Evolutionary conservation across 2,329 filamentous ascomycete genomes (phyloP), one percentile per base, ranked within the genome.

Genomic region (Colletotrichum gloeosporioides): DNA sequence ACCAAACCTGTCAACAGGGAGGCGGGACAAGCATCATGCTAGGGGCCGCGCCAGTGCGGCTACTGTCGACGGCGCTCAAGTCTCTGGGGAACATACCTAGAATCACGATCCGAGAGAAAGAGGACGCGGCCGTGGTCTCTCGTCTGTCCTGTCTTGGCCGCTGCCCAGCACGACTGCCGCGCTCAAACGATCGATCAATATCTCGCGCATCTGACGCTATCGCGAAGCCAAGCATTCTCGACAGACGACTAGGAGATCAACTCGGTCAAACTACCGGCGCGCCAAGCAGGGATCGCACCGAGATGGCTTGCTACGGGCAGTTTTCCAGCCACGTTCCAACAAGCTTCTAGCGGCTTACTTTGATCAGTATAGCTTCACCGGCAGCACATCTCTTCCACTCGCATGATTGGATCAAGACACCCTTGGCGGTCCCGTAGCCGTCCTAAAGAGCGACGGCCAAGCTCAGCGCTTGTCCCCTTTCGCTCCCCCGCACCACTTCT

Each of bases 221-320:
- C 31, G 10, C 9, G 4, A 36, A 25, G n/a, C 39, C 15, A 25
- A 29, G 36, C 27, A 64, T 64, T 34, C 34, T 27, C 22, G 13
- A 32, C 31, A n/a, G 29, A 25, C 29, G 32, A 18, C 36, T 15
- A 71, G 62, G 62, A 67, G 34, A 25, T 61, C 29, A 31, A 34
- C 53, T 73, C 63, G 63, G 34, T 13, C 70, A 73, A 73, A 73
- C 27, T 27, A 61, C 69, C 66, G 74, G 70, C 66, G 61, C 57
- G 74, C 63, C 57, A 68, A 66, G 25, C 25, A 12, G n/a, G 31
- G 8, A 53, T 67, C 53, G 25, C 29, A 13, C 34, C 18, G 29
- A 31, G 36, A 31, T 13, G 44, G 44, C 44, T 53, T 53, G 59
- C n/a, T 22, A 29, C 66, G 22, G 31, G 15, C 16, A 27, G 62